These are phyloP conservation scores for Hygrocybe coccinea DNA, from an alignment of 768 basidiomycete genomes.

Conservation along the genomic window DNA sequence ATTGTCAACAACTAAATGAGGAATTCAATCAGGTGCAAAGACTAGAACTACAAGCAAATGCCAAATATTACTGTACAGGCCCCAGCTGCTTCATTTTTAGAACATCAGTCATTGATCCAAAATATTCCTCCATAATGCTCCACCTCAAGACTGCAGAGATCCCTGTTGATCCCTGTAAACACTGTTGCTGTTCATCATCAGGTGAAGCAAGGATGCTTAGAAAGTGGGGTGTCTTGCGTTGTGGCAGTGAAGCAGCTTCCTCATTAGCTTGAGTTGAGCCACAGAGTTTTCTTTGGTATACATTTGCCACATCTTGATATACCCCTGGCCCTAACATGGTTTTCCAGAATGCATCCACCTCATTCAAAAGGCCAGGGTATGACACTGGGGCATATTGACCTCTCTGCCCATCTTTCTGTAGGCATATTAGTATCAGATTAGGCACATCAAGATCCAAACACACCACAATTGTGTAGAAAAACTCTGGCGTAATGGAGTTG, in stretches of 20 bases:
- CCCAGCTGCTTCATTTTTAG: too few relatives aligned
- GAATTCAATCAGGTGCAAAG: too few relatives aligned
- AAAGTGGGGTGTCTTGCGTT: too few relatives aligned
- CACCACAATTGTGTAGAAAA: neutral
- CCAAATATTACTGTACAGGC: too few relatives aligned
- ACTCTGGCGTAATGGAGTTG: neutral
- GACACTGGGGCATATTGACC: neutral
- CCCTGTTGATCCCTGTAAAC: too few relatives aligned
- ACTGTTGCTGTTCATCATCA: too few relatives aligned
- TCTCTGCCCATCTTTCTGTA: neutral
- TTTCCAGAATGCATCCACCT: neutral
- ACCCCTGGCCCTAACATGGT: neutral
- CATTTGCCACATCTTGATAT: constrained; percentile 5
- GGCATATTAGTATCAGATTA: neutral
- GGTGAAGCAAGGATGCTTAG: too few relatives aligned
- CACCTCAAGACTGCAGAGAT: too few relatives aligned
- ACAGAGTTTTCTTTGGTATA: constrained; percentile 11
- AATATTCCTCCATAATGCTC: too few relatives aligned
- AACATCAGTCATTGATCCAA: too few relatives aligned
- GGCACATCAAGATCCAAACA: neutral
- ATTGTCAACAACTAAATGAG: too few relatives aligned
- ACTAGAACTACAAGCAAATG: too few relatives aligned
- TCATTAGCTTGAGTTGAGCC: constrained; percentile 4
- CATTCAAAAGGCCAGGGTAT: neutral
- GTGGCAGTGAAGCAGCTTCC: neutral